A percentile compares a stretch with the other conserved stretches of the same genome.
Evolutionary conservation across 2,329 filamentous ascomycete species (phyloP).

Genomic region (Aspergillus phoenicis): DNA sequence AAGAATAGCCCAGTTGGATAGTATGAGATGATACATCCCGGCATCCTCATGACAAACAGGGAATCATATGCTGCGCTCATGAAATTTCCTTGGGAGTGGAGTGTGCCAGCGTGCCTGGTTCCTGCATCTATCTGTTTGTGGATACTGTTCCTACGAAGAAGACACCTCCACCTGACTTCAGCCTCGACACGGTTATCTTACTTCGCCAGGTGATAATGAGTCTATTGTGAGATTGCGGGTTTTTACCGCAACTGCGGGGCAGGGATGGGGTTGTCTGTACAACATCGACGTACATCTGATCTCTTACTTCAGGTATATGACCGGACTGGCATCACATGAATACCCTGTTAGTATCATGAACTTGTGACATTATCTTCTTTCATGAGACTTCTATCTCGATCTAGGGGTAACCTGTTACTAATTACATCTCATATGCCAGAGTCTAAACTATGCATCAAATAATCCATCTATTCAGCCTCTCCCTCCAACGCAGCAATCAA

Average conservation of each 20-base stretch:
- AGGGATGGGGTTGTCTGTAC: background rate
- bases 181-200: background rate
- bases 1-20: background rate
- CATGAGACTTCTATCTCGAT: background rate
- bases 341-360: background rate
- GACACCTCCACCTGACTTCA: background rate
- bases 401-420: too few species aligned
- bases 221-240: background rate
- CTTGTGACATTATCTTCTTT: background rate
- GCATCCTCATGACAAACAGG: background rate
- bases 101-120: background rate
- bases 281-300: background rate
- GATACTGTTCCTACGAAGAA: background rate
- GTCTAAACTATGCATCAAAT: background rate
- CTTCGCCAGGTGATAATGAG: background rate
- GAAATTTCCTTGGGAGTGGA: background rate
- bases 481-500: background rate
- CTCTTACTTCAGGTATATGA: background rate
- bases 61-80: background rate
- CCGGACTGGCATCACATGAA: background rate
- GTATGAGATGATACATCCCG: background rate
- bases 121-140: background rate
- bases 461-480: background rate
- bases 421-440: background rate
- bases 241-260: background rate